These are phyloP conservation scores for Ganoderma boninense DNA, from an alignment of 1,284 basidiomycete species.

Conservation along the genomic window DNA sequence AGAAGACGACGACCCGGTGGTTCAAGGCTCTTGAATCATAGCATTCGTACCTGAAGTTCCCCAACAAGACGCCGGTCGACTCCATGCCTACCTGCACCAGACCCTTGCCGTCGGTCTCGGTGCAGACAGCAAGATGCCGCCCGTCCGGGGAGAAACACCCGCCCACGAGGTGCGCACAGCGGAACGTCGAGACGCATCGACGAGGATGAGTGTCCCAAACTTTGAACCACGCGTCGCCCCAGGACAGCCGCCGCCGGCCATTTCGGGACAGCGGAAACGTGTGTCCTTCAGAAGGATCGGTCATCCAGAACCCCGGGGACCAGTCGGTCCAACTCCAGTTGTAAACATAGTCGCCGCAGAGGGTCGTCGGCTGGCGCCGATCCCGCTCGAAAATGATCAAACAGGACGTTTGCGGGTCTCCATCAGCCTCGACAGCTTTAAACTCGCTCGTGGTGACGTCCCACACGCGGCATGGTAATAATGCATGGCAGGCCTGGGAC, in stretches of 20 bases:
- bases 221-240: background rate
- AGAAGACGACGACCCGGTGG: background rate
- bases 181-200: background rate
- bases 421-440: no score
- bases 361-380: background rate
- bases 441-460: background rate
- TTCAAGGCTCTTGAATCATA: background rate
- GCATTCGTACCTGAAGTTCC: background rate
- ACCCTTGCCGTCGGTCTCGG: background rate
- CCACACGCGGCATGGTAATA: background rate
- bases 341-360: background rate
- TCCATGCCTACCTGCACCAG: background rate
- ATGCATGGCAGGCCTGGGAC: no score
- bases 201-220: background rate
- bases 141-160: background rate
- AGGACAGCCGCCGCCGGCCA: background rate
- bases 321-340: background rate
- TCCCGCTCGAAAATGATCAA: background rate
- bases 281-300: background rate
- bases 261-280: background rate
- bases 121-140: background rate
- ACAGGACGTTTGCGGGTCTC: background rate
- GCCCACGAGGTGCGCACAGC: background rate
- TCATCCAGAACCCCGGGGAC: no score
- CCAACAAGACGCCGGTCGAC: background rate